Percentiles rank a stretch among this genome's conserved stretches.
phyloP scores from a whole-genome alignment of 1,139 yeast genomes.

The Suhomyces bolitotheri region DNA sequence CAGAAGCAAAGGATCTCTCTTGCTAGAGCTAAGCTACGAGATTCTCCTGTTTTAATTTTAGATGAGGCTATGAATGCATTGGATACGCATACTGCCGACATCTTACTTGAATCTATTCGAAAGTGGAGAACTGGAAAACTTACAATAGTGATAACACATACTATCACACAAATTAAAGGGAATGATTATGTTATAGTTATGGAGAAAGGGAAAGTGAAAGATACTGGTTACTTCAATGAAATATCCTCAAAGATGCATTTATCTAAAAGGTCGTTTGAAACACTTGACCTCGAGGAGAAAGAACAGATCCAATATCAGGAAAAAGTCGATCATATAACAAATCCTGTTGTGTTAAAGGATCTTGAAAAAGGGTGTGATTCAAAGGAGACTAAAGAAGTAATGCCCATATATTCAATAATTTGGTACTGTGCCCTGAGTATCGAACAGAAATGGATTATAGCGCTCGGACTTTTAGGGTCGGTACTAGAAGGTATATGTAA shows the following conservation, averaged over 20 bases:
- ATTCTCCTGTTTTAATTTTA: slow-evolving; percentile 71
- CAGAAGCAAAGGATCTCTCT: slow-evolving; percentile 80
- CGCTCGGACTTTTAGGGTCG: slow-evolving; percentile 55
- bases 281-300: background rate
- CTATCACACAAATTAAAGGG: slow-evolving; percentile 52
- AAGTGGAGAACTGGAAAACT: slow-evolving; percentile 68
- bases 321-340: slow-evolving; percentile 19
- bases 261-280: too few species aligned
- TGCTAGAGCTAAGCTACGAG: slow-evolving; percentile 75
- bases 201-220: slow-evolving; percentile 55
- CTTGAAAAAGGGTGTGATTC: slow-evolving; percentile 17
- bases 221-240: background rate
- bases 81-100: slow-evolving; percentile 51
- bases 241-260: background rate
- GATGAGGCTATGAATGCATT: slow-evolving; percentile 89
- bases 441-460: slow-evolving; percentile 36
- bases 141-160: slow-evolving; percentile 82
- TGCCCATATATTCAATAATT: slow-evolving; percentile 37
- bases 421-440: slow-evolving; percentile 35
- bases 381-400: slow-evolving; percentile 11
- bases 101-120: slow-evolving; percentile 50
- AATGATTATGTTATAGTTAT: slow-evolving; percentile 59
- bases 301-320: background rate
- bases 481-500: slow-evolving; percentile 60
- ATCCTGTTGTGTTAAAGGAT: slow-evolving; percentile 28